phyloP scores from a whole-genome alignment of 495 filamentous ascomycete genomes.

The Hypoxylon fuscum region DNA sequence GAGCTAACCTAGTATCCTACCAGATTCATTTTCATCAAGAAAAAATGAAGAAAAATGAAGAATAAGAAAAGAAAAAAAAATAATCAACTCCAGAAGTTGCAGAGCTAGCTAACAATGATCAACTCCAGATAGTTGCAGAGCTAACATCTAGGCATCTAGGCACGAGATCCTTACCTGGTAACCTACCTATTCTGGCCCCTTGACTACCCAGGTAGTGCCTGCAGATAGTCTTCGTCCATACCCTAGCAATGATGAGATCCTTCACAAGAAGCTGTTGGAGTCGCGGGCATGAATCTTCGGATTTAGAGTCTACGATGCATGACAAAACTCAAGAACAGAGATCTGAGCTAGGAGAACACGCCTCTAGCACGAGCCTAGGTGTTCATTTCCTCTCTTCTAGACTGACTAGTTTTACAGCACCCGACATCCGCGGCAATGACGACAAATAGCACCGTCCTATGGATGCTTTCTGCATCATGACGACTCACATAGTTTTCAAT shows the following conservation, averaged over 20 bases:
- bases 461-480: constrained; percentile 47
- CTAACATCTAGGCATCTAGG: no score
- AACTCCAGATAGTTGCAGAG: no score
- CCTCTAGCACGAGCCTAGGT: constrained; percentile 29
- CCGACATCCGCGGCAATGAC: constrained; percentile 43
- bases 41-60: no score
- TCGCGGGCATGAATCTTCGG: constrained; percentile 16
- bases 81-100: no score
- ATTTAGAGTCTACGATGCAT: constrained; percentile 29
- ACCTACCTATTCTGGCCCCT: no score
- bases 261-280: constrained; percentile 35
- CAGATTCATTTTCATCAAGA: no score
- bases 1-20: no score
- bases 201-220: not conserved
- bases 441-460: constrained; percentile 35
- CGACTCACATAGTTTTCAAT: constrained; percentile 67
- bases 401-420: constrained; percentile 16
- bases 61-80: no score
- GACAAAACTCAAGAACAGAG: constrained; percentile 54
- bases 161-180: no score
- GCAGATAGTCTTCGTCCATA: not conserved
- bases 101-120: no score
- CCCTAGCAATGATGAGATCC: constrained; percentile 41
- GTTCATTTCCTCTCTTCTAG: constrained; percentile 31
- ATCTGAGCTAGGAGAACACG: constrained; percentile 51